These are phyloP conservation scores for Alternaria ventricosa DNA, from an alignment of 2,329 filamentous ascomycete species.

Conservation along the genomic window DNA sequence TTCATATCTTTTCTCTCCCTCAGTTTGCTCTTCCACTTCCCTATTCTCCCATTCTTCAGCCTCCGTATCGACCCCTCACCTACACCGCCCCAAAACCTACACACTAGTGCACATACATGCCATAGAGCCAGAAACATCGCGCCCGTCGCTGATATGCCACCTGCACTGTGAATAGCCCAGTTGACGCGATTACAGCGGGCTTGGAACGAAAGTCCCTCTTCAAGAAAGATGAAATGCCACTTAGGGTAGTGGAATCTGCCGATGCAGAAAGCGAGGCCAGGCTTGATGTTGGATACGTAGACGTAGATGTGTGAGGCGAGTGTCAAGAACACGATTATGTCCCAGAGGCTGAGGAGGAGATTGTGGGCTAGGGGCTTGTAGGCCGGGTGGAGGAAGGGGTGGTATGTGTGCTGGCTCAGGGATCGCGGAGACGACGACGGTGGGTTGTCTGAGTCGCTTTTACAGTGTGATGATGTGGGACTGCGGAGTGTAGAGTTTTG, in stretches of 20 bases:
- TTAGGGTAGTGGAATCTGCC: not conserved
- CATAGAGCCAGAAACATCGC: not conserved
- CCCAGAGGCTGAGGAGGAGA: not conserved
- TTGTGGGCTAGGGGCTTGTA: not conserved
- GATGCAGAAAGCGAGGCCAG: not conserved
- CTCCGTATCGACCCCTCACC: not conserved
- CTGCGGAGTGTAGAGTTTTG: not conserved
- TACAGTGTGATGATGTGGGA: not conserved
- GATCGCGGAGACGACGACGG: not conserved
- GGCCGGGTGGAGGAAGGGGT: not conserved
- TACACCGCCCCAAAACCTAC: not conserved
- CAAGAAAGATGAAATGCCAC: not conserved
- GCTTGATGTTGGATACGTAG: not conserved
- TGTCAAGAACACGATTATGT: not conserved
- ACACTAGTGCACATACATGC: not conserved
- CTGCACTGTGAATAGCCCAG: constrained; percentile 1
- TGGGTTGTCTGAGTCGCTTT: not conserved
- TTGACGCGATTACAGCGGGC: constrained; percentile 4
- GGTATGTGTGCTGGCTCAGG: not conserved
- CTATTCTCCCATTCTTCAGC: not conserved
- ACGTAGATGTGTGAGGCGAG: not conserved
- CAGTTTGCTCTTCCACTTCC: not conserved
- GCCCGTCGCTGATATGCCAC: constrained; percentile 2
- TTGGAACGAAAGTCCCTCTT: not conserved
- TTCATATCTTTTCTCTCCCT: not conserved